These are phyloP conservation scores for Fragosphaeria purpurea DNA, from an alignment of 2,329 filamentous ascomycete species.

Conservation along the genomic window DNA sequence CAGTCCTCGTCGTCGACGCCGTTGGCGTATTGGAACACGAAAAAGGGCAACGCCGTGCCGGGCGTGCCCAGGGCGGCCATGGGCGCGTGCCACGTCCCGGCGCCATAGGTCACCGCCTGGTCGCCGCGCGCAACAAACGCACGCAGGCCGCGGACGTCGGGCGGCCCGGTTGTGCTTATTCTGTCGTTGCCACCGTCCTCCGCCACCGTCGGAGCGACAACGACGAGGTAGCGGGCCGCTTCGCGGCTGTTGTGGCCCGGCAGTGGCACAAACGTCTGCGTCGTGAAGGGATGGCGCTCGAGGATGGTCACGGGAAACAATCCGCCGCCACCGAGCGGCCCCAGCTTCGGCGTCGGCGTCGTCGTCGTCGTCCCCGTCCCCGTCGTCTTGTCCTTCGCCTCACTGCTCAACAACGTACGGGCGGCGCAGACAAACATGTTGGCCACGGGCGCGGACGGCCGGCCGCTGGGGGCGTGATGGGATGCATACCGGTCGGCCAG, in stretches of 20 bases:
- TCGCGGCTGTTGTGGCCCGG: conserved; percentile 30
- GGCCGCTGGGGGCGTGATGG: conserved; percentile 42
- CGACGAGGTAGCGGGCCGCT: conserved; percentile 57
- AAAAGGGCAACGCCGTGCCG: conserved; percentile 62
- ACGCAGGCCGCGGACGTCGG: conserved; percentile 58
- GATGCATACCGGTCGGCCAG: conserved; percentile 61
- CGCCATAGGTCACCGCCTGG: conserved; percentile 85
- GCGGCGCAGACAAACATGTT: conserved; percentile 85
- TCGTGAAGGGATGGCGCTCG: conserved; percentile 88
- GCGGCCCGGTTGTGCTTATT: conserved; percentile 48
- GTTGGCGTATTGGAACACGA: conserved; percentile 83
- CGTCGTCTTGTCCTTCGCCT: neutral
- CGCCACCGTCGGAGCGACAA: conserved; percentile 69
- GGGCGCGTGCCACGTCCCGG: conserved; percentile 90
- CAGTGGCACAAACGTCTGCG: conserved; percentile 84
- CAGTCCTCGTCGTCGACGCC: conserved; percentile 77
- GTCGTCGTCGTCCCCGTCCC: conserved; percentile 4
- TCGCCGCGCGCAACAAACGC: conserved; percentile 70
- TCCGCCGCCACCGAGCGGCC: conserved; percentile 8
- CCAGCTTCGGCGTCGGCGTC: neutral
- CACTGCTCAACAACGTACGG: conserved; percentile 25
- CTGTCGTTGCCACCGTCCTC: conserved; percentile 23
- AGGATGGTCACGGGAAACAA: conserved; percentile 62
- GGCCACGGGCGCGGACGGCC: conserved; percentile 52
- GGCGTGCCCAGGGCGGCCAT: conserved; percentile 72